These are phyloP conservation scores for Apiospora aurea DNA, from an alignment of 2,329 filamentous ascomycete species.

Conservation along the genomic window DNA sequence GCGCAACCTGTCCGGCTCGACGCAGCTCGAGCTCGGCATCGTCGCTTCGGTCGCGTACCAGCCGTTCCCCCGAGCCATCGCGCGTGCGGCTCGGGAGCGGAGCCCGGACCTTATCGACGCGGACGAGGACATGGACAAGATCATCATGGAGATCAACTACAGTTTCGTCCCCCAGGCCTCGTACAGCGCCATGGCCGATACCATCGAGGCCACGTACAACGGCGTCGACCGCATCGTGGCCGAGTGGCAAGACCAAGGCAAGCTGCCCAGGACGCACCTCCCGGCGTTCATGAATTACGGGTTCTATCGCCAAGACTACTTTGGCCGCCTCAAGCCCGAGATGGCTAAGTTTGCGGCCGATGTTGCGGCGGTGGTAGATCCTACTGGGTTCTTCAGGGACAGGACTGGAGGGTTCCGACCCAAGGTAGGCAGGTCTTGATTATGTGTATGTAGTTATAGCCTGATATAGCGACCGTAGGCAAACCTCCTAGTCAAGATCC, in stretches of 20 bases:
- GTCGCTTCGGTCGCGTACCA: conserved; percentile 47
- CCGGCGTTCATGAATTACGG: conserved; percentile 54
- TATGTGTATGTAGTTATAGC: too few relatives aligned
- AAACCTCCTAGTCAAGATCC: too few relatives aligned
- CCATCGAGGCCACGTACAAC: conserved; percentile 44
- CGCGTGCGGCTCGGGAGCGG: conserved; percentile 40
- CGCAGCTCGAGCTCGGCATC: conserved; percentile 38
- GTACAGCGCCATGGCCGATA: conserved; percentile 42
- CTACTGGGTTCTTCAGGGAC: conserved; percentile 45
- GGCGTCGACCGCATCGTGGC: conserved; percentile 43
- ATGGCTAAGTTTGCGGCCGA: conserved; percentile 42
- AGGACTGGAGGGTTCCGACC: conserved; percentile 46
- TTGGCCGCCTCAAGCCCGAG: conserved; percentile 45
- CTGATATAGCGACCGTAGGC: too few relatives aligned
- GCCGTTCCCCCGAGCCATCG: conserved; percentile 48
- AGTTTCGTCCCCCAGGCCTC: conserved; percentile 43
- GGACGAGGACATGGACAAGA: conserved; percentile 46
- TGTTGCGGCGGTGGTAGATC: conserved; percentile 46
- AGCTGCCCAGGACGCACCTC: conserved; percentile 44
- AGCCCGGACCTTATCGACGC: conserved; percentile 49
- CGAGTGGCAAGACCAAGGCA: conserved; percentile 43
- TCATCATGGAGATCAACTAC: conserved; percentile 53
- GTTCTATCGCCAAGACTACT: conserved; percentile 51
- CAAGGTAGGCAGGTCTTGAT: neutral
- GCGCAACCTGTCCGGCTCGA: conserved; percentile 39